Percentiles rank a stretch among this genome's conserved stretches.
These are phyloP conservation scores for Chenopodium album DNA, from an alignment of 148 eudicot species.

Conservation along the genomic window DNA sequence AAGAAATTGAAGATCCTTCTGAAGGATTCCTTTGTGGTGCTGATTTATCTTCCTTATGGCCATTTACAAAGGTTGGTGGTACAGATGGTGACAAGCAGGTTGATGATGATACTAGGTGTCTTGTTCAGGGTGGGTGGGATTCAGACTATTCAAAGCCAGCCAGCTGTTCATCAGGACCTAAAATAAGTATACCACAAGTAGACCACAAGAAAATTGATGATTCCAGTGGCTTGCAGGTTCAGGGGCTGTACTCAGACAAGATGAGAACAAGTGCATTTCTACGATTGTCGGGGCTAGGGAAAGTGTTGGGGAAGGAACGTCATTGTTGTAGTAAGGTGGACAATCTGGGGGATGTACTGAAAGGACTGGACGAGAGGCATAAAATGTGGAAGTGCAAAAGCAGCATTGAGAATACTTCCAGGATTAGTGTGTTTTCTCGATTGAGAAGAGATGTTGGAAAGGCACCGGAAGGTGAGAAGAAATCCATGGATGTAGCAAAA, in stretches of 20 bases:
- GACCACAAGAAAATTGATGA: neutral
- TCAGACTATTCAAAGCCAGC: neutral
- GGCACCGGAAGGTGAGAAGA: too few relatives aligned
- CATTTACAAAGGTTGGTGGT: neutral
- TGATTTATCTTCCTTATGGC: neutral
- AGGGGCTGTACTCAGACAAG: constrained; percentile 7
- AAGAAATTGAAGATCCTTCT: constrained; percentile 1
- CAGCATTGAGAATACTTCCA: neutral
- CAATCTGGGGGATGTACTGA: neutral
- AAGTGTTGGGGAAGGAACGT: neutral
- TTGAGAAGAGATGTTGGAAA: constrained; percentile 12
- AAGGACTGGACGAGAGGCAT: neutral
- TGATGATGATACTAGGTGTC: neutral
- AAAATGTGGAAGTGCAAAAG: constrained; percentile 4
- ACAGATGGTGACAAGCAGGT: neutral
- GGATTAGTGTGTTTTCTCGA: constrained; percentile 6
- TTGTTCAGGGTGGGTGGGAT: neutral
- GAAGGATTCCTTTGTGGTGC: neutral
- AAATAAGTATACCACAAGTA: neutral
- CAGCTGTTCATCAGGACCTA: neutral
- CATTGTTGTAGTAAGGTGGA: neutral
- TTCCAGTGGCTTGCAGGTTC: neutral
- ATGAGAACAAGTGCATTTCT: constrained; percentile 16
- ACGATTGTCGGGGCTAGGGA: constrained; percentile 13
- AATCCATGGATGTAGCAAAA: too few relatives aligned